phyloP scores from a whole-genome alignment of 306 rosid genomes.

The Ochetophila trinervis region DNA sequence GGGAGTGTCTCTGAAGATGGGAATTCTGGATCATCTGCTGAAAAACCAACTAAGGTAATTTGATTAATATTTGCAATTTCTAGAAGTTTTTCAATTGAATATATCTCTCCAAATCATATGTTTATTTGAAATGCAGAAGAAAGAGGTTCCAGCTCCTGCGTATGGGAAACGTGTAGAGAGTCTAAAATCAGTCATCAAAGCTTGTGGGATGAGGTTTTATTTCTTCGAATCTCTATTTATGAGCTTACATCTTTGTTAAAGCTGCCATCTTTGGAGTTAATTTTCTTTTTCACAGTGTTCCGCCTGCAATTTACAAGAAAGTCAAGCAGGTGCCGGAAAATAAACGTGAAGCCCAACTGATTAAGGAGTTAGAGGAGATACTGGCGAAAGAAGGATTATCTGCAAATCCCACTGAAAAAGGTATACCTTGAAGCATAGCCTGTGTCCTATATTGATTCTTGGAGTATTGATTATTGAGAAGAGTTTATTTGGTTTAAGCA shows the following conservation, averaged over 20 bases:
- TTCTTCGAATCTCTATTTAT: slow-evolving; percentile 20
- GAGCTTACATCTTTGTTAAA: slow-evolving; percentile 25
- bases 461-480: slow-evolving; percentile 15
- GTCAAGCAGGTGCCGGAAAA: slow-evolving; percentile 84
- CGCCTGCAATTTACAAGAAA: slow-evolving; percentile 78
- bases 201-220: slow-evolving; percentile 89
- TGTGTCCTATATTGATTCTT: slow-evolving; percentile 15
- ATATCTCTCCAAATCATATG: slow-evolving; percentile 16
- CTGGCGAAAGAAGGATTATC: slow-evolving; percentile 84
- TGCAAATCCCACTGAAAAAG: slow-evolving; percentile 83
- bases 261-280: slow-evolving; percentile 26
- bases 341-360: slow-evolving; percentile 73
- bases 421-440: slow-evolving; percentile 35
- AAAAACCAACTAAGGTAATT: slow-evolving; percentile 65
- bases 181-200: slow-evolving; percentile 85
- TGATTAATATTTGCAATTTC: slow-evolving; percentile 3
- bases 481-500: slow-evolving; percentile 4
- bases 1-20: slow-evolving; percentile 74
- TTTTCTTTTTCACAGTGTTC: slow-evolving; percentile 51
- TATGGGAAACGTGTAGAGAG: slow-evolving; percentile 87
- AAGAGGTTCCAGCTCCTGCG: slow-evolving; percentile 67
- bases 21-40: slow-evolving; percentile 58
- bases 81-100: slow-evolving; percentile 11
- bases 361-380: slow-evolving; percentile 84
- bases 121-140: slow-evolving; percentile 55